Evolutionary conservation across 768 basidiomycete species (phyloP).

Genomic region (Podaxis sp.): DNA sequence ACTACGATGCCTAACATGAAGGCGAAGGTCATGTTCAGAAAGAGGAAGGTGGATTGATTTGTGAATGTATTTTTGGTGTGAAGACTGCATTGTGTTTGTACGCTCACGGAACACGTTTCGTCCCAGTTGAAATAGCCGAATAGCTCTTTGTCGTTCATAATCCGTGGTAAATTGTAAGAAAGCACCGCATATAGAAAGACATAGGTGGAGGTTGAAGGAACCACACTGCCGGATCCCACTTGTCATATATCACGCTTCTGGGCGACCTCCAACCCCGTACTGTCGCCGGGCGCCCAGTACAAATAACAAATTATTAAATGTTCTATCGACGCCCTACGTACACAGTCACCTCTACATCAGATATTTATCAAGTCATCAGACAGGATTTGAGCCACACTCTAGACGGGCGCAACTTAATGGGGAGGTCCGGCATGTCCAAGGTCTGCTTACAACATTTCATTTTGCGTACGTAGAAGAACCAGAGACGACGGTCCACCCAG

Average conservation of each 20-base stretch:
- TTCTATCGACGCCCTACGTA: not conserved
- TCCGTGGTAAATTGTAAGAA: not conserved
- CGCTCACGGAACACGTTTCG: not conserved
- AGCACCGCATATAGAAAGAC: not conserved
- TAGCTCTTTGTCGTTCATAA: not conserved
- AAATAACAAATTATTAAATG: not conserved
- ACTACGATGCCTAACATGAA: not conserved
- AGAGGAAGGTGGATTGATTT: conserved; percentile 5
- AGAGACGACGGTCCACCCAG: too few species aligned
- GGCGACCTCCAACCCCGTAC: not conserved
- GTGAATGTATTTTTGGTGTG: not conserved
- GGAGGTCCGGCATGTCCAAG: not conserved
- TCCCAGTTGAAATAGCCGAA: not conserved
- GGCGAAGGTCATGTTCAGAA: conserved; percentile 15
- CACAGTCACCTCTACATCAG: not conserved
- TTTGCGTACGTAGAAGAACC: too few species aligned
- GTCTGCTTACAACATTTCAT: too few species aligned
- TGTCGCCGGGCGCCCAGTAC: not conserved
- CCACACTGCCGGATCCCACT: not conserved
- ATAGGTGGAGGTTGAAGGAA: not conserved
- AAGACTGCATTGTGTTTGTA: not conserved
- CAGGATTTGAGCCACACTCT: not conserved
- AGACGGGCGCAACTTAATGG: not conserved
- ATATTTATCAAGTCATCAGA: not conserved
- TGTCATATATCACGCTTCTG: not conserved